These are phyloP conservation scores for Brasenia schreberi DNA, from an alignment of 164 flowering plant genomes.

Conservation along the genomic window DNA sequence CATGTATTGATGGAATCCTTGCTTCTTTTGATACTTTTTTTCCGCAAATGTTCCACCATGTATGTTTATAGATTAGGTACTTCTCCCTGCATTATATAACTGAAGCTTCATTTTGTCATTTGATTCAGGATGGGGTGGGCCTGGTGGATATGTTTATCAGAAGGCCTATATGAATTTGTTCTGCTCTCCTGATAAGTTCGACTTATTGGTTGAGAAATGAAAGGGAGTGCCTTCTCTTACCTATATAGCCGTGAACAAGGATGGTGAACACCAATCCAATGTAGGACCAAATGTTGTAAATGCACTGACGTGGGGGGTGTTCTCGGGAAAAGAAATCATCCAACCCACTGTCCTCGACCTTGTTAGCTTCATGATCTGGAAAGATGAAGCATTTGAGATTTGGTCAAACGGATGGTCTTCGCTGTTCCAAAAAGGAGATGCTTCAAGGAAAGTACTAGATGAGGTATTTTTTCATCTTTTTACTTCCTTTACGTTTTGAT, in stretches of 20 bases:
- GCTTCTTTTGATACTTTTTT: no score
- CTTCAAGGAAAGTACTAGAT: conserved; percentile 55
- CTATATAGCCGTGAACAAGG: conserved; percentile 72
- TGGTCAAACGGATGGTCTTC: conserved; percentile 76
- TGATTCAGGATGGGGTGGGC: conserved; percentile 80
- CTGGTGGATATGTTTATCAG: conserved; percentile 88
- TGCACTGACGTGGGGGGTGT: conserved; percentile 98
- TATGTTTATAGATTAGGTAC: no score
- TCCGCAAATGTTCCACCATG: no score
- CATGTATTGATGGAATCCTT: no score
- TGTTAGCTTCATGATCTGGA: conserved; percentile 77
- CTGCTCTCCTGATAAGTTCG: conserved; percentile 60
- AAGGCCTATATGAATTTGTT: conserved; percentile 88
- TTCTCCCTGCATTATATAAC: no score
- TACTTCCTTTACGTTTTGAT: no score
- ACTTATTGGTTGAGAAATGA: conserved; percentile 56
- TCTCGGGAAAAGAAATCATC: conserved; percentile 80
- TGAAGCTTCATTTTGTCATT: background rate
- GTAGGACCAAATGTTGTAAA: conserved; percentile 38
- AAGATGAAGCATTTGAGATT: conserved; percentile 92
- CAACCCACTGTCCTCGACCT: conserved; percentile 94
- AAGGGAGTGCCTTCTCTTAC: conserved; percentile 31
- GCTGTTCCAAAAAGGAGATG: conserved; percentile 58
- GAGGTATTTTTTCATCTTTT: conserved; percentile 28
- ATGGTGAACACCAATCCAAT: conserved; percentile 44